Evolutionary conservation across 2,329 filamentous ascomycete genomes (phyloP), one percentile per base, ranked within the genome.

Genomic region (Trichoderma sp.): DNA sequence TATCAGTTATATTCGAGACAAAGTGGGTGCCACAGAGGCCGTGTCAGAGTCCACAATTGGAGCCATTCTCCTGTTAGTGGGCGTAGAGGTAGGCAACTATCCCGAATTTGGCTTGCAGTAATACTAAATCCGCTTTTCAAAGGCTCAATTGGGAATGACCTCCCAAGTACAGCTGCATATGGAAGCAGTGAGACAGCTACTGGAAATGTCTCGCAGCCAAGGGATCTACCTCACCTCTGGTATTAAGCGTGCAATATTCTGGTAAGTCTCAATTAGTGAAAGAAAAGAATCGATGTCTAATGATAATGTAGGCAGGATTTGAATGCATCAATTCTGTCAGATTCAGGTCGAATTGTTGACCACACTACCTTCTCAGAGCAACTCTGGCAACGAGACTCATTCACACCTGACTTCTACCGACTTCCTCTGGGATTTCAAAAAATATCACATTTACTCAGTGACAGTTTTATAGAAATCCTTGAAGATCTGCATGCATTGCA

Each of bases 221-320:
- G 21, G 58, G 13, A 5, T 60, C 24, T 60, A 60, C 4, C 58
- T 60, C 24, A 60, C 58, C 16, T 16, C 16, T 21, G 58, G 58
- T 7, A 60, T 60, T 13, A 60, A 60, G 58, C 58, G 58, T 47
- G 58, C 58, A 47, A 60, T 60, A 47, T 60, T 60, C 27, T 60
- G 58, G 58, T 60, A 19, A 60, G n/a, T 31, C 58, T 10, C 5
- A 47, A 6, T 21, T 14, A 47, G 21, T 60, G 16, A 10, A 60
- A 31, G 24, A 6, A 3, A 47, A 47, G 31, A 16, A 47, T 5
- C 10, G 4, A 31, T 60, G n/a, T 5, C 58, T 60, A 6, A 60
- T 19, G 16, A 31, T 1, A 16, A 2, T 31, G 47, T 47, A 60
- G 58, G 58, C 58, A 60, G 21, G 58, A 60, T 24, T 47, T 60